These are phyloP conservation scores for Trametes cingulata DNA, from an alignment of 768 basidiomycete species.

Conservation along the genomic window DNA sequence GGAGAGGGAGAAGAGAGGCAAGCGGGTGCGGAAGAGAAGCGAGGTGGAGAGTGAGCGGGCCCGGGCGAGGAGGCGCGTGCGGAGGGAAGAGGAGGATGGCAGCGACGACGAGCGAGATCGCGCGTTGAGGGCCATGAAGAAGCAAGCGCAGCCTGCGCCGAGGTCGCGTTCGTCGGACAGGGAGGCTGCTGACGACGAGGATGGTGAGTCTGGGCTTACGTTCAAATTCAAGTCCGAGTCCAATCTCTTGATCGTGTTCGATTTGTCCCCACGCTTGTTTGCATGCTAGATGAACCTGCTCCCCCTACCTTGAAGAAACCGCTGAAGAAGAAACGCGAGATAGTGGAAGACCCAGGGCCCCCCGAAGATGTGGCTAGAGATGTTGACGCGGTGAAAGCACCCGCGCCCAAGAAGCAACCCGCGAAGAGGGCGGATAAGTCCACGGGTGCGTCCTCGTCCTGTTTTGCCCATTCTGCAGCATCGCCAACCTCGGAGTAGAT, in stretches of 20 bases:
- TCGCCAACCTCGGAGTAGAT: neutral
- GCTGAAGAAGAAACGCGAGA: slow-evolving; percentile 8
- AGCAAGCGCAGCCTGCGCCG: slow-evolving; percentile 2
- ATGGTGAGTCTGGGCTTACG: slow-evolving; percentile 7
- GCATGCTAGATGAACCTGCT: slow-evolving; percentile 6
- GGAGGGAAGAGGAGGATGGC: slow-evolving; percentile 1
- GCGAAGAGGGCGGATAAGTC: neutral
- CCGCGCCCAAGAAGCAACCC: slow-evolving; percentile 4
- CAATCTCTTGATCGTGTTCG: neutral
- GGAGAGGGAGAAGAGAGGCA: slow-evolving; percentile 15
- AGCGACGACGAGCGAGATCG: slow-evolving; percentile 12
- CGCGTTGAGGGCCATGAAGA: slow-evolving; percentile 10
- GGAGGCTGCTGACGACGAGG: slow-evolving; percentile 19
- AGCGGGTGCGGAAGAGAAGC: slow-evolving; percentile 18
- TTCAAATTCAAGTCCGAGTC: too few relatives aligned
- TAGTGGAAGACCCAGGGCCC: slow-evolving; percentile 1
- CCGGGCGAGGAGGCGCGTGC: slow-evolving; percentile 11
- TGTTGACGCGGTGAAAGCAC: neutral
- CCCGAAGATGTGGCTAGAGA: neutral
- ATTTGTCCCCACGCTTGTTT: neutral
- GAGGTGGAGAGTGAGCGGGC: slow-evolving; percentile 15
- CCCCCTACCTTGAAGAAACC: neutral
- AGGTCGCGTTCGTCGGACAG: slow-evolving; percentile 8
- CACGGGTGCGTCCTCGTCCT: neutral
- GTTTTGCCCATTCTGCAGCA: neutral